These are phyloP conservation scores for Leccinum truebloodii DNA, from an alignment of 768 basidiomycete species.

Conservation along the genomic window DNA sequence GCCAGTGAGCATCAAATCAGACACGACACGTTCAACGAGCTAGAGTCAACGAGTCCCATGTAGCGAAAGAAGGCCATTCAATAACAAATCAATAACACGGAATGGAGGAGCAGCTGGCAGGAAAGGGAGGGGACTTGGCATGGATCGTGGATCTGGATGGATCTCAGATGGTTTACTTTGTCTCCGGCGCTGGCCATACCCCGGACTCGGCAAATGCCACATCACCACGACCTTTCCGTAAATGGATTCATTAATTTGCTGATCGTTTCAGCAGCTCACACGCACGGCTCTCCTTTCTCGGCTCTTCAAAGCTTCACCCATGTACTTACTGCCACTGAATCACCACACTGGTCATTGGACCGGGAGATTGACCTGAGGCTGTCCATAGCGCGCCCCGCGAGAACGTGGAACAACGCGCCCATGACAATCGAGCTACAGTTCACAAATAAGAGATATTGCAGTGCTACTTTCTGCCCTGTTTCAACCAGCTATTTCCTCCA, in stretches of 20 bases:
- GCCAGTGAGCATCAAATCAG: neutral
- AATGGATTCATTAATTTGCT: neutral
- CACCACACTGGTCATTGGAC: neutral
- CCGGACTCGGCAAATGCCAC: slow-evolving; percentile 34
- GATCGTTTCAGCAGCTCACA: slow-evolving; percentile 4
- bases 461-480: neutral
- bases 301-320: slow-evolving; percentile 5
- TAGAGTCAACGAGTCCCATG: neutral
- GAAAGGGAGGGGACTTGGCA: neutral
- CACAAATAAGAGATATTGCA: neutral
- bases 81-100: slow-evolving; percentile 3
- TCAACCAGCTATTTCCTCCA: neutral
- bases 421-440: neutral
- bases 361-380: neutral
- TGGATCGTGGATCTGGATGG: slow-evolving; percentile 21
- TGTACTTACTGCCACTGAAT: slow-evolving; percentile 17
- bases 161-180: slow-evolving; percentile 36
- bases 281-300: slow-evolving; percentile 1
- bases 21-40: neutral
- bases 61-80: neutral
- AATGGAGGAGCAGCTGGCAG: neutral
- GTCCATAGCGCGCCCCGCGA: neutral
- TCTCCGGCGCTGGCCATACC: slow-evolving; percentile 34
- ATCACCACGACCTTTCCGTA: slow-evolving; percentile 5
- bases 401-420: neutral